phyloP scores from a whole-genome alignment of 331 rosid species.

The Quercus phellos region DNA sequence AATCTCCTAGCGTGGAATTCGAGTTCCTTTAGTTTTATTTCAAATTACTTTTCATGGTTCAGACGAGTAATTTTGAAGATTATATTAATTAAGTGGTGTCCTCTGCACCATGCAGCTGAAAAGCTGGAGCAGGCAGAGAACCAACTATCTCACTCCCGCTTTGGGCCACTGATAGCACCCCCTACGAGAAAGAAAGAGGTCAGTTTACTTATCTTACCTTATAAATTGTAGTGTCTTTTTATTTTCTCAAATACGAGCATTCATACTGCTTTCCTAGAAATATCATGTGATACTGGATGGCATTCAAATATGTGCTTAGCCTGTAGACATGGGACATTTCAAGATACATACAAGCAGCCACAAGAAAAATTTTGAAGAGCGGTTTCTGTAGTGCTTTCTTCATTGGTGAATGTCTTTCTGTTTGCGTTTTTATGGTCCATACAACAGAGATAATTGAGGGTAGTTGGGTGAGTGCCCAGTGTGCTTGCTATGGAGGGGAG shows the following conservation, averaged over 20 bases:
- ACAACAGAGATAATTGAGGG: too few species aligned
- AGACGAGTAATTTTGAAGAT: background rate
- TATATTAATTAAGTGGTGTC: background rate
- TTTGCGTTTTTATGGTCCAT: too few species aligned
- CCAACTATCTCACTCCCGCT: conserved; percentile 84
- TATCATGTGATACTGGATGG: background rate
- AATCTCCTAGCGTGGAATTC: conserved; percentile 9
- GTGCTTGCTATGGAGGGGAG: too few species aligned
- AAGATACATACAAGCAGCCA: background rate
- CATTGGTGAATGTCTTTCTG: too few species aligned
- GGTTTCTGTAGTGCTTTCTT: background rate
- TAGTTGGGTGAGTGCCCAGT: too few species aligned
- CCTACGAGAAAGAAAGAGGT: conserved; percentile 88
- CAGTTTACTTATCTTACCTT: conserved; percentile 1
- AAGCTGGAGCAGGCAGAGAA: conserved; percentile 94
- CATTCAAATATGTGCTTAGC: background rate
- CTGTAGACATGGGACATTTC: background rate
- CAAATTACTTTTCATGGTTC: background rate
- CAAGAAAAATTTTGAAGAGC: background rate
- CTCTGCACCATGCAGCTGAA: conserved; percentile 62
- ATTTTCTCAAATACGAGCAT: background rate
- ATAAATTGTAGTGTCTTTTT: background rate
- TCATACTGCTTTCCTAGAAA: background rate
- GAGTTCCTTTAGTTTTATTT: background rate
- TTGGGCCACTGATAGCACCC: conserved; percentile 68